phyloP scores from a whole-genome alignment of 106 monocot genomes.

The Xerophyta viscosa region DNA sequence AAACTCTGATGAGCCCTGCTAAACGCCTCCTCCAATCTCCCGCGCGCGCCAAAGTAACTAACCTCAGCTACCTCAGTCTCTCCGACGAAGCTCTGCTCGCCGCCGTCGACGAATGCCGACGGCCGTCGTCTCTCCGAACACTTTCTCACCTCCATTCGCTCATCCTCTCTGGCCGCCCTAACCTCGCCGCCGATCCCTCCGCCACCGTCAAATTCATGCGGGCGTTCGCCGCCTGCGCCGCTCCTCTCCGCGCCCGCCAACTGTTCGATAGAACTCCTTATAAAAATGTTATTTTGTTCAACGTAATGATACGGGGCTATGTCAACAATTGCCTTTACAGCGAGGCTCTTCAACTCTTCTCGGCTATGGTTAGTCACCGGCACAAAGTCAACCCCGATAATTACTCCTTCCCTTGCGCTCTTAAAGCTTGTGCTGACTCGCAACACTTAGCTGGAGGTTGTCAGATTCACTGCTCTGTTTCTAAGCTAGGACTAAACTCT shows the following conservation, averaged over 20 bases:
- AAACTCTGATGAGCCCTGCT: not conserved
- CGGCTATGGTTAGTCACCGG: conserved; percentile 15
- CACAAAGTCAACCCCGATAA: conserved; percentile 35
- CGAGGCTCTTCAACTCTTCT: conserved; percentile 52
- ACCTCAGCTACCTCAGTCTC: too few species aligned
- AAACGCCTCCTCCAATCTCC: not conserved
- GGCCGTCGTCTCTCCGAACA: conserved; percentile 18
- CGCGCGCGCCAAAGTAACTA: not conserved
- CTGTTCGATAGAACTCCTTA: conserved; percentile 48
- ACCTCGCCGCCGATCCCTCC: conserved; percentile 30
- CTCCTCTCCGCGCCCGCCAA: conserved; percentile 27
- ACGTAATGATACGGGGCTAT: conserved; percentile 81
- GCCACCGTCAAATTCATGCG: conserved; percentile 66
- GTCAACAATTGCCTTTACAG: conserved; percentile 26
- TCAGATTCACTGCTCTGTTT: conserved; percentile 38
- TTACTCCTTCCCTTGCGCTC: conserved; percentile 62
- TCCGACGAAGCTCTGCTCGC: conserved; percentile 3
- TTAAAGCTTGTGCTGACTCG: conserved; percentile 53
- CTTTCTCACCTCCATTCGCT: conserved; percentile 27
- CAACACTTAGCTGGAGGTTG: conserved; percentile 18
- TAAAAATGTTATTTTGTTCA: conserved; percentile 59
- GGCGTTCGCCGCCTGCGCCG: conserved; percentile 48
- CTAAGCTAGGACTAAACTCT: conserved; percentile 40
- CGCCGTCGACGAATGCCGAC: conserved; percentile 37
- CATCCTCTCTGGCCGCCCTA: conserved; percentile 18